These are phyloP conservation scores for Herpotrichia juniperi DNA, from an alignment of 2,329 filamentous ascomycete species.

Conservation along the genomic window DNA sequence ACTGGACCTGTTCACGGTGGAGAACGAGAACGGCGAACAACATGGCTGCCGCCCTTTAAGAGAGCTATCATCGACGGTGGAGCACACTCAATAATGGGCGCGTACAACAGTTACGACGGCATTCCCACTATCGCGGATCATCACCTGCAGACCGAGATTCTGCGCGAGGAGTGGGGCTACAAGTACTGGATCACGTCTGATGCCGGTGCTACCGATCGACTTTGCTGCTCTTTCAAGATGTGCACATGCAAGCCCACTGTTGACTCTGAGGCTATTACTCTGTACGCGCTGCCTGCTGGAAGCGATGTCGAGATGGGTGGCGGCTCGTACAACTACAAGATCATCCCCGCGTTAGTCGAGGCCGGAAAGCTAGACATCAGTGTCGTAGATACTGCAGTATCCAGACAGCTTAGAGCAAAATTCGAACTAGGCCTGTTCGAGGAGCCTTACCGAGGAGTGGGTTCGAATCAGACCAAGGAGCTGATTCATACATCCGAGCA, in stretches of 20 bases:
- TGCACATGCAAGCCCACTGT: slow-evolving; percentile 62
- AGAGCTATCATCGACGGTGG: slow-evolving; percentile 72
- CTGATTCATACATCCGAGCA: slow-evolving; percentile 68
- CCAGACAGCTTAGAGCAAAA: slow-evolving; percentile 69
- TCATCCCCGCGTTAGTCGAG: slow-evolving; percentile 68
- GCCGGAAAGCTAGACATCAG: slow-evolving; percentile 65
- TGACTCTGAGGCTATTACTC: slow-evolving; percentile 69
- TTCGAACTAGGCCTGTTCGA: slow-evolving; percentile 76
- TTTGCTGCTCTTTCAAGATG: slow-evolving; percentile 69
- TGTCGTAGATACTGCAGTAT: slow-evolving; percentile 69
- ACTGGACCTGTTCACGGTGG: slow-evolving; percentile 65
- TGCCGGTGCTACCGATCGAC: slow-evolving; percentile 72
- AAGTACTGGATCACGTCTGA: slow-evolving; percentile 71
- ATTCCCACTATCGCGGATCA: slow-evolving; percentile 70
- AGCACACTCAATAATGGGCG: slow-evolving; percentile 73
- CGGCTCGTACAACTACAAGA: slow-evolving; percentile 70
- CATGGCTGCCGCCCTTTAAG: slow-evolving; percentile 66
- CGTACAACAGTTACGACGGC: slow-evolving; percentile 77
- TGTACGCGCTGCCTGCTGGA: slow-evolving; percentile 69
- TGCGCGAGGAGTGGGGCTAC: slow-evolving; percentile 75
- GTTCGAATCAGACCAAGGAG: slow-evolving; percentile 60
- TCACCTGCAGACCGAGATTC: slow-evolving; percentile 67
- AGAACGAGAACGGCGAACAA: slow-evolving; percentile 61
- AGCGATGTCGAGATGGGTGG: slow-evolving; percentile 80
- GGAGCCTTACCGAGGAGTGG: slow-evolving; percentile 67